These are phyloP conservation scores for Immersiella caudata DNA, from an alignment of 495 filamentous ascomycete species.

Conservation along the genomic window DNA sequence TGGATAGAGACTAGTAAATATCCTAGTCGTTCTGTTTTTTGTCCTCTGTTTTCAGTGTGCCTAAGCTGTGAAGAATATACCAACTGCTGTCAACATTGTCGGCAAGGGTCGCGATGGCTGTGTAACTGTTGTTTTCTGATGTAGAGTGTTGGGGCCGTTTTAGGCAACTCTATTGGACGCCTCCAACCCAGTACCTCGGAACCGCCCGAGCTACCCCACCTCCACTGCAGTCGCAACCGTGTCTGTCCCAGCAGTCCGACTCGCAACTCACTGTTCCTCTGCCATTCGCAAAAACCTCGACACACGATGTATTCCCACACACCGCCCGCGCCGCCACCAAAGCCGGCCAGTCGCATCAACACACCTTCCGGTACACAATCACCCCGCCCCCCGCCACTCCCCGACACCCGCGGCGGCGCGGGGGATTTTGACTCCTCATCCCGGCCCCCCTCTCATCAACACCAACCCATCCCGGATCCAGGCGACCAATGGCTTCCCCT, in stretches of 20 bases:
- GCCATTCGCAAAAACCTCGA: background rate
- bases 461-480: slow-evolving; percentile 46
- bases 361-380: slow-evolving; percentile 53
- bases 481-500: slow-evolving; percentile 69
- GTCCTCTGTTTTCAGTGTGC: too few relatives aligned
- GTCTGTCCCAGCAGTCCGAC: background rate
- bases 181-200: background rate
- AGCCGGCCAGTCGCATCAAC: slow-evolving; percentile 68
- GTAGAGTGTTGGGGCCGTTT: background rate
- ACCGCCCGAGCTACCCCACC: background rate
- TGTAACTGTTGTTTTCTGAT: background rate
- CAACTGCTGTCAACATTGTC: too few relatives aligned
- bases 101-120: too few relatives aligned
- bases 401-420: slow-evolving; percentile 34
- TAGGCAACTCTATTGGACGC: background rate
- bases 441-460: slow-evolving; percentile 7
- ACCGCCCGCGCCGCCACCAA: slow-evolving; percentile 72
- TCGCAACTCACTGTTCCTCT: background rate
- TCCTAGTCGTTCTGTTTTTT: too few relatives aligned
- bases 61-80: too few relatives aligned
- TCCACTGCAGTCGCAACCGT: background rate
- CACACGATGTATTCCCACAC: slow-evolving; percentile 47
- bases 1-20: too few relatives aligned
- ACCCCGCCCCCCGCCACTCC: slow-evolving; percentile 46
- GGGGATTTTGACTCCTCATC: slow-evolving; percentile 22